These are phyloP conservation scores for Teunomyces stri DNA, from an alignment of 805 yeast species.

Conservation along the genomic window DNA sequence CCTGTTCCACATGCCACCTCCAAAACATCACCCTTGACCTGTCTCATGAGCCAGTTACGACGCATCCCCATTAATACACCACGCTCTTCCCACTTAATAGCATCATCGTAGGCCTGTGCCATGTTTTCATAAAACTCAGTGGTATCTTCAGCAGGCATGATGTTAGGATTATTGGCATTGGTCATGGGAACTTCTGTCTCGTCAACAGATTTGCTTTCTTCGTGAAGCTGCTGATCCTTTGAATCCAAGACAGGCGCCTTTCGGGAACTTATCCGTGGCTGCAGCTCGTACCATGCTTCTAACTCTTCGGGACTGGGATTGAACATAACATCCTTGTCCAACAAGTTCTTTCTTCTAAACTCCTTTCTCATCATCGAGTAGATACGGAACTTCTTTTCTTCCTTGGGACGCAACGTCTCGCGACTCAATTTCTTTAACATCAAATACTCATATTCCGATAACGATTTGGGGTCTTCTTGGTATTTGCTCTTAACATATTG, in stretches of 20 bases:
- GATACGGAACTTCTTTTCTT: conserved; percentile 54
- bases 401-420: conserved; percentile 63
- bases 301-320: conserved; percentile 42
- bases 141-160: conserved; percentile 75
- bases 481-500: conserved; percentile 39
- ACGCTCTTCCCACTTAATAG: conserved; percentile 71
- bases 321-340: conserved; percentile 32
- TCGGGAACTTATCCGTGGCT: conserved; percentile 22
- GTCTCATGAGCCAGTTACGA: conserved; percentile 77
- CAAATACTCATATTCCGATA: conserved; percentile 63
- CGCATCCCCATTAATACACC: conserved; percentile 58
- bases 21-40: conserved; percentile 81
- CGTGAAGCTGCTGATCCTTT: conserved; percentile 13
- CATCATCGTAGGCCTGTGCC: conserved; percentile 79
- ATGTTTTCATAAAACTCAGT: conserved; percentile 73
- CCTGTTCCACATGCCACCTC: conserved; percentile 98
- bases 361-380: conserved; percentile 56
- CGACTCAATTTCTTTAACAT: conserved; percentile 57
- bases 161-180: conserved; percentile 39
- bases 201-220: conserved; percentile 26
- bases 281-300: conserved; percentile 40
- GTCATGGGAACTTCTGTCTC: conserved; percentile 14
- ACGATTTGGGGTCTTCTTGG: conserved; percentile 28
- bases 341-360: conserved; percentile 37
- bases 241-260: conserved; percentile 23